phyloP scores from a whole-genome alignment of 345 rosid species.

The Acer negundo region DNA sequence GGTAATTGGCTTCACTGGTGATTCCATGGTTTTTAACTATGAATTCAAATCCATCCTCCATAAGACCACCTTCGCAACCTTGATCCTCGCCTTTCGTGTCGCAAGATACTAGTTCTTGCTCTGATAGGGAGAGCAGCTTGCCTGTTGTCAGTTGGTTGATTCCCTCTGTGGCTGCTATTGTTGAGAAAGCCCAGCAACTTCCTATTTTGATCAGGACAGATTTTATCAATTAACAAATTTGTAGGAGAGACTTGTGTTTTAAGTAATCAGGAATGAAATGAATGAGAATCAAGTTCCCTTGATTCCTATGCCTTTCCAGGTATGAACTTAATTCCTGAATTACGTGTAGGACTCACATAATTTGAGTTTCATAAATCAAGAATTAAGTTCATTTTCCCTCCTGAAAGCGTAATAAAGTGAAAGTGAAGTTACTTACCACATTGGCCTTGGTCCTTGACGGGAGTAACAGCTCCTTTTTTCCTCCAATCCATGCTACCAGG shows the following conservation, averaged over 20 bases:
- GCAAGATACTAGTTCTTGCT: slow-evolving; percentile 36
- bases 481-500: slow-evolving; percentile 51
- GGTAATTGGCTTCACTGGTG: slow-evolving; percentile 30
- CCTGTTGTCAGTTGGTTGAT: slow-evolving; percentile 16
- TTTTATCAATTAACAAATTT: background rate
- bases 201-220: slow-evolving; percentile 2
- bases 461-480: slow-evolving; percentile 47
- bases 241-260: no score
- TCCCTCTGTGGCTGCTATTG: slow-evolving; percentile 32
- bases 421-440: slow-evolving; percentile 33
- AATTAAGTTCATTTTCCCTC: no score
- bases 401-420: no score
- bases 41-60: slow-evolving; percentile 36
- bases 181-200: slow-evolving; percentile 39
- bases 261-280: no score
- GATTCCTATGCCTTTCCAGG: no score
- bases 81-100: slow-evolving; percentile 23
- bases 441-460: slow-evolving; percentile 46
- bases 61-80: slow-evolving; percentile 38
- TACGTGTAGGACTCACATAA: no score
- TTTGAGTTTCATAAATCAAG: no score
- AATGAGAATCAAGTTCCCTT: no score
- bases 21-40: slow-evolving; percentile 26
- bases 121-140: slow-evolving; percentile 26
- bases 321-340: no score